Conservation (phyloP, 129 eudicot genomes). For the Dittrichia graveolens region DNA sequence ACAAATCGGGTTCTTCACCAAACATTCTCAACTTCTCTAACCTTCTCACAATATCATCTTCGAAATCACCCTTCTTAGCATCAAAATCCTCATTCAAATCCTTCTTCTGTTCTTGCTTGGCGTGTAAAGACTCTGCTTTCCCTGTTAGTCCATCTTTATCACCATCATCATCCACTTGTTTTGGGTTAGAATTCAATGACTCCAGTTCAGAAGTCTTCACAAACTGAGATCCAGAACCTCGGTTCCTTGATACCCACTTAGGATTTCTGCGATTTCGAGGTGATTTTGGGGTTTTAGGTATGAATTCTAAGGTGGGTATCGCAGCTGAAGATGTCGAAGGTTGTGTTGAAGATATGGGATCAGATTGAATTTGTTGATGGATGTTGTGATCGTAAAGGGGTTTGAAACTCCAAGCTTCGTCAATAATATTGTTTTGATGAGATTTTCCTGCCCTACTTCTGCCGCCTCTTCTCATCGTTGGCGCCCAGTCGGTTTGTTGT, state of each 20-base stretch:
- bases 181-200: slow-evolving; percentile 20
- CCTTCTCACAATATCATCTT: slow-evolving; percentile 23
- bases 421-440: slow-evolving; percentile 9
- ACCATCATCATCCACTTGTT: slow-evolving; percentile 20
- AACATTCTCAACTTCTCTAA: slow-evolving; percentile 48
- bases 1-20: slow-evolving; percentile 50
- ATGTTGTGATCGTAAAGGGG: slow-evolving; percentile 21
- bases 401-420: slow-evolving; percentile 31
- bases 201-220: slow-evolving; percentile 38
- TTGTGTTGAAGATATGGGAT: slow-evolving; percentile 18
- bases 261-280: slow-evolving; percentile 32
- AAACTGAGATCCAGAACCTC: slow-evolving; percentile 29
- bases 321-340: slow-evolving; percentile 22
- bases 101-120: slow-evolving; percentile 16
- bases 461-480: slow-evolving; percentile 34
- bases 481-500: not conserved
- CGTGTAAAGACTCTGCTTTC: slow-evolving; percentile 3
- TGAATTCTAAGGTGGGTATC: slow-evolving; percentile 25
- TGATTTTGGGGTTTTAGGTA: slow-evolving; percentile 10
- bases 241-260: slow-evolving; percentile 40
- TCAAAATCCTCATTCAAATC: slow-evolving; percentile 26
- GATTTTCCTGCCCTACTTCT: slow-evolving; percentile 16
- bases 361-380: slow-evolving; percentile 14
- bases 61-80: slow-evolving; percentile 19
- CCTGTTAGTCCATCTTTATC: slow-evolving; percentile 14